These are phyloP conservation scores for Moesziomyces globuligerus DNA, from an alignment of 1,284 basidiomycete species.

Conservation along the genomic window DNA sequence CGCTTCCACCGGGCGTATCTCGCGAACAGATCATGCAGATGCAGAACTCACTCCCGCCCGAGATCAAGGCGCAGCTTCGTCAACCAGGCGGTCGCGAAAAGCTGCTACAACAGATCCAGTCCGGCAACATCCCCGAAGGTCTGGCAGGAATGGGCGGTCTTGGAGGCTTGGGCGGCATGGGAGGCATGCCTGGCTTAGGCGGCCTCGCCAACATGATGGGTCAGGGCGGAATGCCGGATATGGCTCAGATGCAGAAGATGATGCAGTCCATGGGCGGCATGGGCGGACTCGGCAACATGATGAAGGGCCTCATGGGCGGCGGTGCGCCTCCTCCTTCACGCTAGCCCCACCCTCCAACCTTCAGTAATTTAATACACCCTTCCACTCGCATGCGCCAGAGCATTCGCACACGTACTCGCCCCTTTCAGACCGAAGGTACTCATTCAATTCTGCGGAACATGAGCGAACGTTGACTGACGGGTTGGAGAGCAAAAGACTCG, in stretches of 20 bases:
- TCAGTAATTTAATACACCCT: no score
- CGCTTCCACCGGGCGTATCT: conserved; percentile 63
- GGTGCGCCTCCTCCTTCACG: conserved; percentile 56
- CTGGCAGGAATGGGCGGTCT: conserved; percentile 48
- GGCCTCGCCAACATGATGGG: conserved; percentile 39
- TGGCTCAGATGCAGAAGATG: conserved; percentile 65
- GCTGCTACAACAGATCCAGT: conserved; percentile 55
- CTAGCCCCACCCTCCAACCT: not conserved
- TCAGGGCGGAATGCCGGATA: conserved; percentile 54
- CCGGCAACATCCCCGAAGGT: conserved; percentile 50
- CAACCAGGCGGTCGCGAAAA: conserved; percentile 65
- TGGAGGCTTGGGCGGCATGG: conserved; percentile 34
- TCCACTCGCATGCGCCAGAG: no score
- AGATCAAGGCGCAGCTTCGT: conserved; percentile 66
- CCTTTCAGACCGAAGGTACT: not conserved
- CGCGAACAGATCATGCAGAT: conserved; percentile 63
- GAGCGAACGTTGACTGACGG: no score
- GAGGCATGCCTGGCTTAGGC: conserved; percentile 39
- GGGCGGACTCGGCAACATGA: conserved; percentile 72
- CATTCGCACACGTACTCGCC: no score
- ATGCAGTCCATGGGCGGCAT: conserved; percentile 68
- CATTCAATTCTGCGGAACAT: no score
- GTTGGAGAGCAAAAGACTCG: no score
- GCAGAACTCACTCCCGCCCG: conserved; percentile 64
- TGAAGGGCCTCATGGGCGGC: conserved; percentile 86